Percentiles rank a stretch among this genome's conserved stretches.
These are phyloP conservation scores for Entomortierella parvispora DNA, from an alignment of 192 early-diverging fungal genomes.

Conservation along the genomic window DNA sequence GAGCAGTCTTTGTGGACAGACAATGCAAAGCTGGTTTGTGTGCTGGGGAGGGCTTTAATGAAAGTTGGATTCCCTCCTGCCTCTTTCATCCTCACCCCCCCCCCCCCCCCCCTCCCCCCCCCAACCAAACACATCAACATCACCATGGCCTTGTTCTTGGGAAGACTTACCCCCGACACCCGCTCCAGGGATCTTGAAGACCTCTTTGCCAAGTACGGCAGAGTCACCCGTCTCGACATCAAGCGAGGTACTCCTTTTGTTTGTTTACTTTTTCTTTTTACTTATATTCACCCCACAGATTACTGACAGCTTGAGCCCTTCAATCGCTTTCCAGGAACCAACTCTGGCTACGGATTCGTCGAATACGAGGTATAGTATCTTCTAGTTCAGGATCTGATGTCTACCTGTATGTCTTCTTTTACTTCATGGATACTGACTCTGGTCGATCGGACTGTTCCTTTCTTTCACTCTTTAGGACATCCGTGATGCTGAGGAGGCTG, in stretches of 20 bases:
- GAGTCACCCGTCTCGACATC: constrained; percentile 64
- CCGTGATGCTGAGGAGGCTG: constrained; percentile 61
- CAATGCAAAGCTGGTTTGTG: too few relatives aligned
- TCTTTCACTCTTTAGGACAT: constrained; percentile 20
- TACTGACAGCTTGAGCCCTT: background rate
- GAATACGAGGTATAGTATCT: constrained; percentile 52
- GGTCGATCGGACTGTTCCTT: background rate
- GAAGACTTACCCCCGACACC: constrained; percentile 57
- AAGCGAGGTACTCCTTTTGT: constrained; percentile 55
- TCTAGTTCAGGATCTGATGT: too few relatives aligned
- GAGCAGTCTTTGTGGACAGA: background rate
- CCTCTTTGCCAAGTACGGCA: constrained; percentile 65
- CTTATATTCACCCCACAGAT: background rate
- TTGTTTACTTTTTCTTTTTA: background rate
- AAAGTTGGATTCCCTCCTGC: background rate
- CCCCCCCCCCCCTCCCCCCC: background rate
- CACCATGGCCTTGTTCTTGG: constrained; percentile 59
- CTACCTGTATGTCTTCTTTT: background rate
- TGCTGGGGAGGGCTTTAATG: too few relatives aligned
- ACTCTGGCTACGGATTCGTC: constrained; percentile 62
- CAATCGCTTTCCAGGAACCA: constrained; percentile 28
- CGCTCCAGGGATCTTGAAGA: constrained; percentile 65
- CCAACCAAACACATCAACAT: constrained; percentile 5
- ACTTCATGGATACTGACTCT: constrained; percentile 1
- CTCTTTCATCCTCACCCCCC: background rate